phyloP scores from a whole-genome alignment of 306 rosid species.

The Cercis canadensis region DNA sequence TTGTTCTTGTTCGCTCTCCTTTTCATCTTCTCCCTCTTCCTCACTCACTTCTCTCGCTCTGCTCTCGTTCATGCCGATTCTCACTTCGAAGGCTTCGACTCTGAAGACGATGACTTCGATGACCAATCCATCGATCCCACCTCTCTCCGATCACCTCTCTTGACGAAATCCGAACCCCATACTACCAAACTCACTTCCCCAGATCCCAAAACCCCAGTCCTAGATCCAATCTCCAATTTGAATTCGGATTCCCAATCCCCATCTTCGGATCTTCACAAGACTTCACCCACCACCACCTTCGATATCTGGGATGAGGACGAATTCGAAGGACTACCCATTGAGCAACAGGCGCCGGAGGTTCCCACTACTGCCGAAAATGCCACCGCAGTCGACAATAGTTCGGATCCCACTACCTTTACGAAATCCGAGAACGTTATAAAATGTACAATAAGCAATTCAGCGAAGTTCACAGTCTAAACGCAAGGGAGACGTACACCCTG shows the following conservation, averaged over 20 bases:
- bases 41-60: conserved; percentile 36
- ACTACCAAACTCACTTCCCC: conserved; percentile 31
- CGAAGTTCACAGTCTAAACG: conserved; percentile 34
- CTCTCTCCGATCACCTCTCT: conserved; percentile 66
- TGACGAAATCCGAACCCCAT: conserved; percentile 53
- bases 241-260: conserved; percentile 34
- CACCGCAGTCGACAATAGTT: conserved; percentile 32
- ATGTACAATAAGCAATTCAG: too few species aligned
- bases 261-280: conserved; percentile 53
- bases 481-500: conserved; percentile 44
- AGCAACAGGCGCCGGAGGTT: conserved; percentile 31
- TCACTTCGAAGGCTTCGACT: conserved; percentile 92
- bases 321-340: conserved; percentile 83
- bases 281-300: conserved; percentile 52
- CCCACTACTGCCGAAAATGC: conserved; percentile 37
- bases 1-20: conserved; percentile 13
- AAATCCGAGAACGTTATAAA: background rate
- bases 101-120: conserved; percentile 62
- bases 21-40: conserved; percentile 34
- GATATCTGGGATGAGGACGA: conserved; percentile 97
- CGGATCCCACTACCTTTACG: conserved; percentile 39
- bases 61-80: conserved; percentile 54
- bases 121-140: conserved; percentile 53
- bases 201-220: conserved; percentile 32
- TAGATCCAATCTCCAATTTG: conserved; percentile 28